Evolutionary conservation across 768 basidiomycete genomes (phyloP).

Genomic region (Neoboletus brunneissimus): DNA sequence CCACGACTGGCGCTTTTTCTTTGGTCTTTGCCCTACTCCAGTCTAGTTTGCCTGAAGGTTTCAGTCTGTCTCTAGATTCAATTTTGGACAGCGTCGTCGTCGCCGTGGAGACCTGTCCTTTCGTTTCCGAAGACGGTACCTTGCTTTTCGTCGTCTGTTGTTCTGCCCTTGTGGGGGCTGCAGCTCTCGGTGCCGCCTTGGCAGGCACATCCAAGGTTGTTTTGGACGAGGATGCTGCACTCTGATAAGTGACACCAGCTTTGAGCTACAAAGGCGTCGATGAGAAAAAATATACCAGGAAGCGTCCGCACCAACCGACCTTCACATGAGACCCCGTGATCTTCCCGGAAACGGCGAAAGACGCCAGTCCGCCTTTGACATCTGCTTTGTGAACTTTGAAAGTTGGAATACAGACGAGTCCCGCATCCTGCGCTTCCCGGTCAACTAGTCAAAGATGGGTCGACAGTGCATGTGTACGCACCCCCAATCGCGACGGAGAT

Average conservation of each 20-base stretch:
- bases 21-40: constrained; percentile 60
- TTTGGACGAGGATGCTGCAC: constrained; percentile 42
- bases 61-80: constrained; percentile 31
- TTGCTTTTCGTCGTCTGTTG: constrained; percentile 24
- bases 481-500: constrained; percentile 60
- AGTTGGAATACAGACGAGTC: constrained; percentile 38
- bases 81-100: constrained; percentile 18
- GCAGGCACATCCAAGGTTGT: constrained; percentile 37
- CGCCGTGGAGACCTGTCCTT: constrained; percentile 25
- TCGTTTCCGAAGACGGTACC: constrained; percentile 22
- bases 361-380: constrained; percentile 19
- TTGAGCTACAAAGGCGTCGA: constrained; percentile 13
- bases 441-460: neutral
- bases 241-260: neutral
- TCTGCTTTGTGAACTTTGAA: constrained; percentile 35
- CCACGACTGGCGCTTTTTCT: constrained; percentile 21
- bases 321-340: constrained; percentile 45
- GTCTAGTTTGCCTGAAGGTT: constrained; percentile 51
- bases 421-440: constrained; percentile 39
- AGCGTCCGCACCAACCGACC: constrained; percentile 30
- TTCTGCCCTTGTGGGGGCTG: constrained; percentile 10
- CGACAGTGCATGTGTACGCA: constrained; percentile 3
- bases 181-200: constrained; percentile 10
- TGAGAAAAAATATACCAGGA: neutral
- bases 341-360: constrained; percentile 37